phyloP scores from a whole-genome alignment of 768 basidiomycete species.

The Mycena capillaripes region DNA sequence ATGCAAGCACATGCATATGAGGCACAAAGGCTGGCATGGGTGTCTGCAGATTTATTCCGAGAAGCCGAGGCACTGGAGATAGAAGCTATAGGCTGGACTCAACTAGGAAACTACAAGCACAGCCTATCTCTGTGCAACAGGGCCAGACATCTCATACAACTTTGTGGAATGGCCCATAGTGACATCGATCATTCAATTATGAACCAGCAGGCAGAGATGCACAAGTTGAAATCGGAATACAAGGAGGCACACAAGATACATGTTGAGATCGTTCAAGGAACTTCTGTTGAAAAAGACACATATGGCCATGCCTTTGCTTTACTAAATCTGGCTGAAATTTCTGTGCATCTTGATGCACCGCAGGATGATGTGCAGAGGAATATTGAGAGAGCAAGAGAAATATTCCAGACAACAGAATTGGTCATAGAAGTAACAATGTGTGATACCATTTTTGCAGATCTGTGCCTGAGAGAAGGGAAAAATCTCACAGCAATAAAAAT shows the following conservation, averaged over 20 bases:
- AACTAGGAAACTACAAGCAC: background rate
- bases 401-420: background rate
- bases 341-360: background rate
- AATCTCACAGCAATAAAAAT: background rate
- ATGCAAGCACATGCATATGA: background rate
- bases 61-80: background rate
- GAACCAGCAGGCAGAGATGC: background rate
- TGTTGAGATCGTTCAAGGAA: background rate
- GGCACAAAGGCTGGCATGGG: background rate
- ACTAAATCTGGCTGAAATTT: background rate
- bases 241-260: background rate
- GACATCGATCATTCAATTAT: background rate
- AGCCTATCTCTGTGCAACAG: background rate
- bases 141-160: background rate
- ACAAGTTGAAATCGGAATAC: background rate
- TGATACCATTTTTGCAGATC: too few relatives aligned
- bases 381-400: too few relatives aligned
- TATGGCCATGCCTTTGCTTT: background rate
- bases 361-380: background rate
- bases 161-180: background rate
- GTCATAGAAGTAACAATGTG: too few relatives aligned
- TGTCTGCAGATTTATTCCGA: background rate
- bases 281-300: background rate
- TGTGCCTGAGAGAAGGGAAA: too few relatives aligned
- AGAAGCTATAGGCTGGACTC: background rate